Base-by-base conservation (phyloP, 371 early-diverging fungal genomes). In the Haplosporangium sp. region DNA sequence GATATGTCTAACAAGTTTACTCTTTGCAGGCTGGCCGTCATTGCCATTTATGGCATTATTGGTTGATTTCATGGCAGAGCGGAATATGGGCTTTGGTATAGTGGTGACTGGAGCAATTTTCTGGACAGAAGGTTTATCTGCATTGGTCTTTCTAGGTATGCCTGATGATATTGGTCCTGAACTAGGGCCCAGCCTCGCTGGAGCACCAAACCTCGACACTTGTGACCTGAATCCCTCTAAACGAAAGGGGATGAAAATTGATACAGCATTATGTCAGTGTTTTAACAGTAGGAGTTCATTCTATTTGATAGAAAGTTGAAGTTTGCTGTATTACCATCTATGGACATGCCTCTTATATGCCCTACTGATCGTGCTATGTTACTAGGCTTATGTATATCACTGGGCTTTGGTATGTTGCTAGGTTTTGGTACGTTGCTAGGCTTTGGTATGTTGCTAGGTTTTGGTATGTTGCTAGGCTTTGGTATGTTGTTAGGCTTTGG, bases 1-100 rank as follows among this genome's bases (percentile, higher is more conserved):
- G 35, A 78, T 78, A 63, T 74, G 71, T 38, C 74, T 74, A 20
- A 50, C 74, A 2, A 67, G 50, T 71, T 78, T 78, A 15, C 74
- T 63, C 37, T 53, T 74, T 37, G 67, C n/a, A 20, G 60, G 44
- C 27, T 68, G 63, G 3, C 19, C 19, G 35, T 42, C 44, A 64
- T 47, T 48, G 27, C 11, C 37, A 34, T 27, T 58, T 34, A 5
- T 10, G 59, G 34, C 37, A 20, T 35, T 58, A 37, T 60, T 70
- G 35, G 77, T 53, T 1, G 77, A 39, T 10, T 77, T 77, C 69
- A 77, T 50, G 1, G 77, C 77, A 1, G 77, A 72, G 35, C 73
- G 69, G 35, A 72, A 67, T 9, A 55, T 39, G 4, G 69, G 73
- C 35, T 72, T 72, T 2, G 66, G 59, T n/a, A 42, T 45, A 0